A percentile compares a stretch with the other conserved stretches of the same genome.
Evolutionary conservation across 176 grass and related monocot genomes (phyloP).

Genomic region (Oryza rufipogon): DNA sequence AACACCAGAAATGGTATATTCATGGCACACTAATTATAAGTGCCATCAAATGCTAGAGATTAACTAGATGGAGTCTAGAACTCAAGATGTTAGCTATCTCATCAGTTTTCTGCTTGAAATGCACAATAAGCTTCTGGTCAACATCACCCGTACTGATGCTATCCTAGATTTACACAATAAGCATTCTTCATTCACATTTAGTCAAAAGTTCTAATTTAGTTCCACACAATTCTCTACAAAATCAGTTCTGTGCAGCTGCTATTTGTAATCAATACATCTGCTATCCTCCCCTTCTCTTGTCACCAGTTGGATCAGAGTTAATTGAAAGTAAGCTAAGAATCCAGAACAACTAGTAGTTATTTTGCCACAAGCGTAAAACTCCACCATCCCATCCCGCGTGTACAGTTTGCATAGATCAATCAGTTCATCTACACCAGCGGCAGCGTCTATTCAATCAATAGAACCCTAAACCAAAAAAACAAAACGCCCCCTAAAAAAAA

Average conservation of each 20-base stretch:
- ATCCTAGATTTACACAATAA: neutral
- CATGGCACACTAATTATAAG: neutral
- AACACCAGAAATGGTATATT: constrained; percentile 18
- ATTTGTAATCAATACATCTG: neutral
- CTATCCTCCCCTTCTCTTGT: neutral
- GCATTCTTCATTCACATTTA: constrained; percentile 3
- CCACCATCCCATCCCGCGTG: too few relatives aligned
- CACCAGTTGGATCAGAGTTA: neutral
- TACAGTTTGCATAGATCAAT: neutral
- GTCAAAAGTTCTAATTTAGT: neutral
- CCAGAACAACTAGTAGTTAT: neutral
- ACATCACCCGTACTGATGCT: neutral
- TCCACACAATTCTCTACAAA: constrained; percentile 2
- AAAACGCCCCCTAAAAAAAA: neutral
- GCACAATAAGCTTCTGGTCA: constrained; percentile 1
- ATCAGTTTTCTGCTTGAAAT: neutral
- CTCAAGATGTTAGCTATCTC: neutral
- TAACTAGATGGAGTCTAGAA: neutral
- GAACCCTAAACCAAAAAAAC: neutral
- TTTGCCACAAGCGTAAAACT: too few relatives aligned
- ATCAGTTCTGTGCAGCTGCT: neutral
- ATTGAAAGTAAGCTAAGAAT: neutral
- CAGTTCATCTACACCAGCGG: constrained; percentile 4
- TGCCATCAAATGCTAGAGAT: neutral
- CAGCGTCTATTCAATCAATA: constrained; percentile 26